Conservation (phyloP, 2,329 filamentous ascomycete genomes). For the Aspergillus cejpii region DNA sequence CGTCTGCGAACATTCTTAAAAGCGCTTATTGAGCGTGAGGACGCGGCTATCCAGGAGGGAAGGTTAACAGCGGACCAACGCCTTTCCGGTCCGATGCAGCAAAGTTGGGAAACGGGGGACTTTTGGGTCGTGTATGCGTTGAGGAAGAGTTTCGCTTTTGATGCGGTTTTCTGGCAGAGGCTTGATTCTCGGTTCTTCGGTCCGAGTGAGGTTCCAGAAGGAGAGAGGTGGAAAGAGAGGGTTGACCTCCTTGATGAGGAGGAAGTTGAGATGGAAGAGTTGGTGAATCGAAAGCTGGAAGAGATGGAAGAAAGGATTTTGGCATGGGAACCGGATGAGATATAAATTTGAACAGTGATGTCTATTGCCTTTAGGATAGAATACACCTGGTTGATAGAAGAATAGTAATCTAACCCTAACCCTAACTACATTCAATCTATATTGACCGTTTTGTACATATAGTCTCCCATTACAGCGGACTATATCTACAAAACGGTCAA, state of each 20-base stretch:
- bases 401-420: too few species aligned
- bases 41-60: conserved; percentile 7
- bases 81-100: conserved; percentile 14
- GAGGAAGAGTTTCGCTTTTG: conserved; percentile 8
- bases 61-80: conserved; percentile 7
- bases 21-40: conserved; percentile 10
- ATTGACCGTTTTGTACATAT: too few species aligned
- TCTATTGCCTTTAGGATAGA: too few species aligned
- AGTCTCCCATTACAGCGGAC: too few species aligned
- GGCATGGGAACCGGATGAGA: not conserved
- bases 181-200: not conserved
- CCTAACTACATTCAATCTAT: too few species aligned
- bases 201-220: not conserved
- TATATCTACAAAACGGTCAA: too few species aligned
- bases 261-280: not conserved
- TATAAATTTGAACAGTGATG: too few species aligned
- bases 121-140: conserved; percentile 10
- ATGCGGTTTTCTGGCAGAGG: conserved; percentile 4
- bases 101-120: conserved; percentile 9
- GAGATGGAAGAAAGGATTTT: not conserved
- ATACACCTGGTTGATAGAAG: too few species aligned
- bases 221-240: not conserved
- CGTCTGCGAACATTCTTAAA: conserved; percentile 15
- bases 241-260: not conserved
- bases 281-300: not conserved